Conservation (phyloP, 345 rosid genomes). For the Passiflora organensis region DNA sequence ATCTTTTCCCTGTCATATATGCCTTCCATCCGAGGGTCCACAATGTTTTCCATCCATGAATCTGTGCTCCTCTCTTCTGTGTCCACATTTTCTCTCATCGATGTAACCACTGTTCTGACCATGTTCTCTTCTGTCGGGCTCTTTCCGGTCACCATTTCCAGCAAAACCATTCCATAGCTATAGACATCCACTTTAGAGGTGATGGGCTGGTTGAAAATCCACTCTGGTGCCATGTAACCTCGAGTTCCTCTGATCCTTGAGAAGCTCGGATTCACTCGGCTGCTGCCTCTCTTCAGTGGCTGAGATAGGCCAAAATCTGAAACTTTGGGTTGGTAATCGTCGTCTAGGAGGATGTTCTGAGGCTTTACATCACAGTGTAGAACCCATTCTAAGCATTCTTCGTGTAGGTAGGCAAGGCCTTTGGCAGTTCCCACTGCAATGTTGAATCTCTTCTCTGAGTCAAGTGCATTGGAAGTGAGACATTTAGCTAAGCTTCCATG, state of each 20-base stretch:
- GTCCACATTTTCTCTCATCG: background rate
- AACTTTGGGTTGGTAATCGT: background rate
- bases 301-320: background rate
- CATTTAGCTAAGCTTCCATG: background rate
- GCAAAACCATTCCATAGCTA: slow-evolving; percentile 10
- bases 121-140: background rate
- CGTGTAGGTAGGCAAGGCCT: background rate
- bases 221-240: slow-evolving; percentile 12
- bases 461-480: background rate
- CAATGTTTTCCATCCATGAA: slow-evolving; percentile 12
- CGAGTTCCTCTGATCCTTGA: slow-evolving; percentile 10
- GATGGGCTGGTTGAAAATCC: slow-evolving; percentile 7
- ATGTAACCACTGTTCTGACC: background rate
- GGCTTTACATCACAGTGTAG: background rate
- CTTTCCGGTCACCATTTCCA: slow-evolving; percentile 15
- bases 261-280: background rate
- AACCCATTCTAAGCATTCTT: slow-evolving; percentile 1
- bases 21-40: slow-evolving; percentile 16
- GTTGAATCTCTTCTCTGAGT: background rate
- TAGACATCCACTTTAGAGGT: slow-evolving; percentile 16
- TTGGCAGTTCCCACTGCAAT: slow-evolving; percentile 6
- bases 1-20: slow-evolving; percentile 1
- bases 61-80: background rate
- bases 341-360: background rate
- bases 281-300: background rate